Percentiles rank a stretch among this genome's conserved stretches.
Evolutionary conservation across 805 yeast genomes (phyloP).

Genomic region (Metschnikowia amazonensis): DNA sequence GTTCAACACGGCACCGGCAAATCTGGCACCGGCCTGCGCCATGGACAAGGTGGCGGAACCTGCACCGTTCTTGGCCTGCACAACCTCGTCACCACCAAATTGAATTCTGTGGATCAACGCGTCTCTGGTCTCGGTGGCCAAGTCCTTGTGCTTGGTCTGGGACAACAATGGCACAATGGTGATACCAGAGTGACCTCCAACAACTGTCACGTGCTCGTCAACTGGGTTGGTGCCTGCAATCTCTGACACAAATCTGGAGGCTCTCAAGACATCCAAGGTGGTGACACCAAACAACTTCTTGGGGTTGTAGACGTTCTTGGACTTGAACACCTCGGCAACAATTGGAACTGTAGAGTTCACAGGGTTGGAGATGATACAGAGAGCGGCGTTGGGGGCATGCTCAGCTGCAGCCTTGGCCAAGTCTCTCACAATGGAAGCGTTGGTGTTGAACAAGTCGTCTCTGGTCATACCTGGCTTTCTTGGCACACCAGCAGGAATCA

Average conservation of each 20-base stretch:
- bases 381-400: conserved; percentile 76
- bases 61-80: conserved; percentile 88
- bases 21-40: conserved; percentile 88
- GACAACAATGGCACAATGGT: conserved; percentile 93
- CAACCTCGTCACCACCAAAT: conserved; percentile 96
- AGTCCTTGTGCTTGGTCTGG: conserved; percentile 64
- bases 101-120: conserved; percentile 83
- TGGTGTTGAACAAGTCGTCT: conserved; percentile 94
- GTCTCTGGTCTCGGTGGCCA: conserved; percentile 61
- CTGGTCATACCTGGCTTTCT: conserved; percentile 99
- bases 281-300: conserved; percentile 93
- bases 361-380: conserved; percentile 86
- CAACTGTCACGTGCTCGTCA: conserved; percentile 76
- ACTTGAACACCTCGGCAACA: conserved; percentile 87
- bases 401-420: conserved; percentile 84
- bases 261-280: conserved; percentile 87
- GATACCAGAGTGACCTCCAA: conserved; percentile 97
- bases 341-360: conserved; percentile 97
- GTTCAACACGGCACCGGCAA: conserved; percentile 60
- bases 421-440: conserved; percentile 92
- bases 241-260: conserved; percentile 77
- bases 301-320: conserved; percentile 85
- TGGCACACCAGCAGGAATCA: conserved; percentile 97
- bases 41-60: conserved; percentile 91
- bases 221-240: conserved; percentile 70